Percentiles rank a stretch among this genome's conserved stretches.
phyloP scores from a whole-genome alignment of 2,329 filamentous ascomycete species.

The Calonectria henricotiae region DNA sequence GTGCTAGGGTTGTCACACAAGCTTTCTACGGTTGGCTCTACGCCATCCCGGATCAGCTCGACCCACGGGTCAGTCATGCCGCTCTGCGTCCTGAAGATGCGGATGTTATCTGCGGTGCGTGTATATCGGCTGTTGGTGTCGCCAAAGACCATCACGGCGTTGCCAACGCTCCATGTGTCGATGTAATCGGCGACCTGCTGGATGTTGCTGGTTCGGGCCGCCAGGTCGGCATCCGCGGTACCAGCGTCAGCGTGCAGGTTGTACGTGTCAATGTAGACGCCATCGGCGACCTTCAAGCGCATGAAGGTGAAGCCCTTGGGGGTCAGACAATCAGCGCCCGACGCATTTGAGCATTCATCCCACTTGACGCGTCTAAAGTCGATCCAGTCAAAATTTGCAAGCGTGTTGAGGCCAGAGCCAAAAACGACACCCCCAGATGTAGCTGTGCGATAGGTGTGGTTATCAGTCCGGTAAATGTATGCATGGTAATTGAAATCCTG shows the following conservation, averaged over 20 bases:
- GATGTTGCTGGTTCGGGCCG: conserved; percentile 73
- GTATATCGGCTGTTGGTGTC: conserved; percentile 79
- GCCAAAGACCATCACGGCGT: conserved; percentile 76
- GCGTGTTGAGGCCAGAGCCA: conserved; percentile 76
- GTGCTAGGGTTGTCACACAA: conserved; percentile 62
- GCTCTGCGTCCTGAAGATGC: conserved; percentile 66
- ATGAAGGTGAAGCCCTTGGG: conserved; percentile 81
- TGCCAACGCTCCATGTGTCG: conserved; percentile 69
- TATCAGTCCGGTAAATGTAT: conserved; percentile 74
- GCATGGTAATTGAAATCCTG: conserved; percentile 79
- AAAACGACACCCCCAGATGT: conserved; percentile 78
- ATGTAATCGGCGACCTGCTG: conserved; percentile 74
- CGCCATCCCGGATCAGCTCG: conserved; percentile 66
- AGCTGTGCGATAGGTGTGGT: conserved; percentile 73
- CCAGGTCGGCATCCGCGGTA: conserved; percentile 65
- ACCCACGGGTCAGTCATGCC: conserved; percentile 75
- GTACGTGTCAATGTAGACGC: conserved; percentile 75
- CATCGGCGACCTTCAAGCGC: conserved; percentile 68
- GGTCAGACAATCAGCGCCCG: conserved; percentile 74
- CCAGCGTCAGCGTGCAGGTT: conserved; percentile 79
- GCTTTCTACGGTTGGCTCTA: conserved; percentile 58
- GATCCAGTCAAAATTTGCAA: conserved; percentile 73
- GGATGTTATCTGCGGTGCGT: conserved; percentile 60
- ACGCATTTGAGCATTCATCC: conserved; percentile 71
- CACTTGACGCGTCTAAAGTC: conserved; percentile 72